A percentile compares a stretch with the other conserved stretches of the same genome.
These are phyloP conservation scores for Botrytis fragariae DNA, from an alignment of 2,329 filamentous ascomycete species.

Conservation along the genomic window DNA sequence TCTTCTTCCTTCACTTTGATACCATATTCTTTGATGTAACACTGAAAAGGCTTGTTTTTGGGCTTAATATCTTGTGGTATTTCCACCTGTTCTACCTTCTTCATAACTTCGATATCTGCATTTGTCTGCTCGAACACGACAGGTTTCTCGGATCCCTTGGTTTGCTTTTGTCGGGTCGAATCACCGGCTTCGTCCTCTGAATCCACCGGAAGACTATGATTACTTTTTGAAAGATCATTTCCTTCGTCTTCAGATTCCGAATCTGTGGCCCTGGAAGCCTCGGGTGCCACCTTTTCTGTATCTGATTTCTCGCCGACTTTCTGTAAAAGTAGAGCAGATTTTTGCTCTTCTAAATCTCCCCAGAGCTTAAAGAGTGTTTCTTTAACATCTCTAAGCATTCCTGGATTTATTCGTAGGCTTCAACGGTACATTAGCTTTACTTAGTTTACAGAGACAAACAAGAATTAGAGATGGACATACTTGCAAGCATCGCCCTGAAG, in stretches of 20 bases:
- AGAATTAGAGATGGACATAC: slow-evolving; percentile 41
- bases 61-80: slow-evolving; percentile 23
- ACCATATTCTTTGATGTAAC: slow-evolving; percentile 71
- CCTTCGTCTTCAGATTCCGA: slow-evolving; percentile 10
- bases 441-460: neutral
- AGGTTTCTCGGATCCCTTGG: neutral
- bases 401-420: slow-evolving; percentile 55
- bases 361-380: slow-evolving; percentile 76
- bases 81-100: neutral
- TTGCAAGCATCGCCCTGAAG: slow-evolving; percentile 49
- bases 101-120: neutral
- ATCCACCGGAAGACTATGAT: neutral
- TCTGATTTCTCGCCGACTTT: slow-evolving; percentile 6
- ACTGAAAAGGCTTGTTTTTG: slow-evolving; percentile 61
- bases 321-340: slow-evolving; percentile 41
- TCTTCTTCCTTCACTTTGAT: slow-evolving; percentile 46
- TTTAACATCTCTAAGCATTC: slow-evolving; percentile 53
- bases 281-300: slow-evolving; percentile 26
- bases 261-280: neutral
- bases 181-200: neutral
- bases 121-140: neutral
- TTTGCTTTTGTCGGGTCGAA: neutral
- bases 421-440: neutral
- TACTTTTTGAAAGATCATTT: neutral
- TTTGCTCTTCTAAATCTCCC: slow-evolving; percentile 79